phyloP scores from a whole-genome alignment of 2,329 filamentous ascomycete genomes.

The Monilinia fructigena region DNA sequence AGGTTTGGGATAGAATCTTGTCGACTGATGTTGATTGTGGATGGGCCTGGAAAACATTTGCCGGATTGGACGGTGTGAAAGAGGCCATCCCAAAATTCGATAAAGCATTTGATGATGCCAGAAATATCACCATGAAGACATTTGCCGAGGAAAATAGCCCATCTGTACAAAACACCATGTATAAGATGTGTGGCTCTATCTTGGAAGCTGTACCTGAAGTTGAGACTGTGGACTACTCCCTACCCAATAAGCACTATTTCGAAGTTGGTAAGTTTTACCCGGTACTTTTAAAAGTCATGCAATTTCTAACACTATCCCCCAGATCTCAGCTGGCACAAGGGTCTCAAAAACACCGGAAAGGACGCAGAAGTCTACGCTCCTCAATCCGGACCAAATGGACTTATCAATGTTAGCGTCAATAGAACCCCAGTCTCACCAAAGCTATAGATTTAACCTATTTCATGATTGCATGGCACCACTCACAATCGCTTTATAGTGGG shows the following conservation, averaged over 20 bases:
- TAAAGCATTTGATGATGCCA: slow-evolving; percentile 72
- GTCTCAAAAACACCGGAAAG: slow-evolving; percentile 88
- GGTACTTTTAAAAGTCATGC: neutral
- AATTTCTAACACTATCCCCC: slow-evolving; percentile 27
- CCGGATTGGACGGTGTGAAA: slow-evolving; percentile 65
- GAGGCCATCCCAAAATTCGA: slow-evolving; percentile 68
- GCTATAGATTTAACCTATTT: slow-evolving; percentile 29
- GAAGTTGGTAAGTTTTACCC: slow-evolving; percentile 69
- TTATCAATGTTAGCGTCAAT: slow-evolving; percentile 90
- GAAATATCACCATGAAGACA: slow-evolving; percentile 81
- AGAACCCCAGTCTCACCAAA: slow-evolving; percentile 43
- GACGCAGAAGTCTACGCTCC: slow-evolving; percentile 95
- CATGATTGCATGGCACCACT: neutral
- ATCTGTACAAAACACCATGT: slow-evolving; percentile 97
- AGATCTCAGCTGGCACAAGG: slow-evolving; percentile 98
- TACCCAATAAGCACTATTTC: slow-evolving; percentile 99
- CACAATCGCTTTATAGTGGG: slow-evolving; percentile 1
- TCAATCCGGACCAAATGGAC: slow-evolving; percentile 87
- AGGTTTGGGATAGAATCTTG: slow-evolving; percentile 93
- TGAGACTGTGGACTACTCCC: slow-evolving; percentile 71
- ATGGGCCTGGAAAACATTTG: slow-evolving; percentile 82
- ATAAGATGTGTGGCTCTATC: slow-evolving; percentile 93
- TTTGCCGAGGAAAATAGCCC: slow-evolving; percentile 90
- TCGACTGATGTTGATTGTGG: slow-evolving; percentile 86
- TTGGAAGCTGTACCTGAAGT: slow-evolving; percentile 71